Evolutionary conservation across 2,329 filamentous ascomycete genomes (phyloP).

Genomic region (Claviceps capensis): DNA sequence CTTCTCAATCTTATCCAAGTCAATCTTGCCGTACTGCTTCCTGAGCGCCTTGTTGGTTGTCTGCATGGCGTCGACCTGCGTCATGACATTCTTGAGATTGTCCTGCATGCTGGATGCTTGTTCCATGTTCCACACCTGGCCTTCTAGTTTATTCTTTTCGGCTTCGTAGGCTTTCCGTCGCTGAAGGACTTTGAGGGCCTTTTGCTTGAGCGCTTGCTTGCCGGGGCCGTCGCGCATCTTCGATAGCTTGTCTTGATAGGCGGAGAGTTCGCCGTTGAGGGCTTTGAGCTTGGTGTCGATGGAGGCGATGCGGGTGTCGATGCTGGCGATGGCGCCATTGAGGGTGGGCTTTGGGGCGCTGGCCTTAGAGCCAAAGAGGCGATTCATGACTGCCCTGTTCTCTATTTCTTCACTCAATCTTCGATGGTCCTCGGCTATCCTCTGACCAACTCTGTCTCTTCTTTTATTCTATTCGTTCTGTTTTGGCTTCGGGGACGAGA

Average conservation of each 20-base stretch:
- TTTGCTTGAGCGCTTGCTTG: constrained; percentile 83
- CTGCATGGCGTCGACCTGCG: constrained; percentile 94
- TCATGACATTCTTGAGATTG: constrained; percentile 97
- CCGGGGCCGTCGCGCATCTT: constrained; percentile 95
- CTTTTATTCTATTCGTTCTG: no score
- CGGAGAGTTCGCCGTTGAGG: constrained; percentile 76
- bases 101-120: constrained; percentile 97
- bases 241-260: constrained; percentile 74
- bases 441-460: no score
- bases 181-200: constrained; percentile 87
- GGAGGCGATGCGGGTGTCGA: constrained; percentile 69
- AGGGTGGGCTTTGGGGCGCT: constrained; percentile 83
- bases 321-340: constrained; percentile 67
- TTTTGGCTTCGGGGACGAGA: no score
- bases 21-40: constrained; percentile 92
- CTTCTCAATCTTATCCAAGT: constrained; percentile 93
- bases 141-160: constrained; percentile 84
- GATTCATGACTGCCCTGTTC: constrained; percentile 54
- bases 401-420: neutral
- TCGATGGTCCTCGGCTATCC: no score
- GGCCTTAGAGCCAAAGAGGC: constrained; percentile 81
- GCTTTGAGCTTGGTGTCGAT: constrained; percentile 92
- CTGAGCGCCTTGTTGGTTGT: constrained; percentile 85
- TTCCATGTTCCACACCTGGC: constrained; percentile 98
- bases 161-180: constrained; percentile 88